Base-by-base conservation (phyloP, 202 grass and related monocot genomes). In the Tripidium arundinaceum region DNA sequence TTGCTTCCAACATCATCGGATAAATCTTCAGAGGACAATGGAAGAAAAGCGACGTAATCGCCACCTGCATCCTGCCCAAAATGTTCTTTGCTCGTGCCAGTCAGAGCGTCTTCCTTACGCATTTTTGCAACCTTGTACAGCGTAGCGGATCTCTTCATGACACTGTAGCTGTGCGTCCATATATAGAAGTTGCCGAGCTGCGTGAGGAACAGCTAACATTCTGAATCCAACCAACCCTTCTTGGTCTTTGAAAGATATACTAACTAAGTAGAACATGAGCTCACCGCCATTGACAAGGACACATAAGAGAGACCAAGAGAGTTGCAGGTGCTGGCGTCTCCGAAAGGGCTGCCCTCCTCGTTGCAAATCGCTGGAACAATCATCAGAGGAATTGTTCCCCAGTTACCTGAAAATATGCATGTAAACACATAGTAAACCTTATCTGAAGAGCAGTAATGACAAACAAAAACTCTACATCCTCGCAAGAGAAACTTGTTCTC, bases 281-380 rank as follows among this genome's bases (percentile, higher is more conserved):
- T 60, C 90, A 97, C 88, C 49, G 90, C 90, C 74, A 82, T 89
- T 19, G 83, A 90, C 16, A 97, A 78, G 24, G 90, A 92, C 22
- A 81, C 87, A 33, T 87, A 90, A 47, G 90, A 91, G 34, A 97
- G 83, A 18, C 93, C 90, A 12, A 75, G 72, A 37, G 72, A 77
- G 24, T 86, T 90, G 81, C 90, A 96, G 24, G 66, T 84, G 36
- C 24, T 72, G 10, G 65, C 42, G 10, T 90, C 64, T 5, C 83
- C 90, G 19, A 92, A 96, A 26, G 93, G 90, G 67, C 45, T 96
- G 29, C 43, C 85, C n/a, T 90, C 82, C 74, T 97, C 83, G 5
- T 46, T 82, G 75, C 93, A 96, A 13, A 90, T 78, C 28, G 87
- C 84, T 10, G 89, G 92, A 50, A 92, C 80, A 43, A 95, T 75